Percentiles rank a stretch among this genome's conserved stretches.
These are phyloP conservation scores for Leccinum boreale DNA, from an alignment of 768 basidiomycete species.

Conservation along the genomic window DNA sequence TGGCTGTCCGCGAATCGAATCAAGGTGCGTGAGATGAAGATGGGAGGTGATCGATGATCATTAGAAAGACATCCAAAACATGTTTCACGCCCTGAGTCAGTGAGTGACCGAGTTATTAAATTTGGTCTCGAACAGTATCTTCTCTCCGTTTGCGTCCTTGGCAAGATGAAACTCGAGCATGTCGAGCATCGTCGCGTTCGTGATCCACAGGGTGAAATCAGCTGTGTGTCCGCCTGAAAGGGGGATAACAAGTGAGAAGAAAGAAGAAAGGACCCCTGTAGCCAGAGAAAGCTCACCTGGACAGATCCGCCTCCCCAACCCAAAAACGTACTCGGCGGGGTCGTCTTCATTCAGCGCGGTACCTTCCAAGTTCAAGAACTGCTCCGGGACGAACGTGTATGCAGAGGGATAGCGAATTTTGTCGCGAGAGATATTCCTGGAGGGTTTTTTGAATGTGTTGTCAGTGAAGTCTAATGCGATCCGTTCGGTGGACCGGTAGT, in stretches of 20 bases:
- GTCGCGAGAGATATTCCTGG: slow-evolving; percentile 8
- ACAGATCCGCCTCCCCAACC: not conserved
- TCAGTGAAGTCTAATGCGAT: not conserved
- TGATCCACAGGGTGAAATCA: not conserved
- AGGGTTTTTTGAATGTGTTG: not conserved
- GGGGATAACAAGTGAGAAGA: not conserved
- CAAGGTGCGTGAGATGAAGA: not conserved
- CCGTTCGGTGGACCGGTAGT: not conserved
- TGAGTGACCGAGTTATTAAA: slow-evolving; percentile 1
- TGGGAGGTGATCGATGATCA: not conserved
- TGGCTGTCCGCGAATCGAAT: not conserved
- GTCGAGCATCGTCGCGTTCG: slow-evolving; percentile 2
- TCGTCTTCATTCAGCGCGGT: not conserved
- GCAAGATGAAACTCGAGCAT: slow-evolving; percentile 1
- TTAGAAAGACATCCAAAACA: not conserved
- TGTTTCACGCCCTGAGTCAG: no score
- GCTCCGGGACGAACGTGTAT: slow-evolving; percentile 9
- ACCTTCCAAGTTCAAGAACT: slow-evolving; percentile 11
- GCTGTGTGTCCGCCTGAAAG: not conserved
- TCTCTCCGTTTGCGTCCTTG: not conserved
- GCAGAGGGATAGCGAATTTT: slow-evolving; percentile 10
- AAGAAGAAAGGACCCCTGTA: not conserved
- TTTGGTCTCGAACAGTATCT: not conserved
- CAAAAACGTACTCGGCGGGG: slow-evolving; percentile 3
- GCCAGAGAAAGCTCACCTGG: not conserved